These are phyloP conservation scores for Aspergillus sp. DNA, from an alignment of 2,329 filamentous ascomycete genomes.

Conservation along the genomic window DNA sequence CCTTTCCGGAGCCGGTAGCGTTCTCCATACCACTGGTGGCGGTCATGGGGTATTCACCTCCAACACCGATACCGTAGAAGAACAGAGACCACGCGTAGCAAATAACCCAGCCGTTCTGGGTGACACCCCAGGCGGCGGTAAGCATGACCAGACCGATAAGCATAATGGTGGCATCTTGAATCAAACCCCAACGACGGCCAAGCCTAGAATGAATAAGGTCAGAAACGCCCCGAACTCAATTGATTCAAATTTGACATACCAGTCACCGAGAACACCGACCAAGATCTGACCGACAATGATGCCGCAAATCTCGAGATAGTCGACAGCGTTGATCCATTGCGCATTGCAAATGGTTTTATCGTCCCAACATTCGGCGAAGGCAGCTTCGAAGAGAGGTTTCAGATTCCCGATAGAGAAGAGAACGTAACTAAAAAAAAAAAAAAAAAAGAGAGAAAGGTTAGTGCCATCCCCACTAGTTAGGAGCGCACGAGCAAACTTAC, in stretches of 20 bases:
- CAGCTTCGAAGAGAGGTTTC: slow-evolving; percentile 72
- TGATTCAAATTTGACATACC: slow-evolving; percentile 38
- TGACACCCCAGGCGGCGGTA: slow-evolving; percentile 84
- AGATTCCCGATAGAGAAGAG: slow-evolving; percentile 96
- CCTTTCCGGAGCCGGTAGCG: slow-evolving; percentile 76
- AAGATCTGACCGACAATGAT: slow-evolving; percentile 92
- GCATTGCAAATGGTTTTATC: slow-evolving; percentile 65
- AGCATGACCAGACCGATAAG: slow-evolving; percentile 89
- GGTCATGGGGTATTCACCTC: slow-evolving; percentile 95
- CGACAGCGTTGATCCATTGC: slow-evolving; percentile 80
- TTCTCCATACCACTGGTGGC: slow-evolving; percentile 94
- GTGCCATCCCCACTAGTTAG: not conserved
- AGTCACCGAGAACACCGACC: slow-evolving; percentile 78
- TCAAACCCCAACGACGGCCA: slow-evolving; percentile 90
- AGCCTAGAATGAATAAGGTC: slow-evolving; percentile 56
- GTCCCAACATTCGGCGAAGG: slow-evolving; percentile 79
- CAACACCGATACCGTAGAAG: slow-evolving; percentile 72
- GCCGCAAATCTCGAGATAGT: slow-evolving; percentile 89
- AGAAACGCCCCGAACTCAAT: slow-evolving; percentile 1
- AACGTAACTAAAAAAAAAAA: slow-evolving; percentile 64
- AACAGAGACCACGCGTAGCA: slow-evolving; percentile 95
- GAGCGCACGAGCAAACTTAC: slow-evolving; percentile 36
- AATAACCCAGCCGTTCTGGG: slow-evolving; percentile 90
- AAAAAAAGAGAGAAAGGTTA: not conserved
- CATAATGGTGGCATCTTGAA: slow-evolving; percentile 95